Evolutionary conservation across 1,284 basidiomycete species (phyloP).

Genomic region (Trametes sp.): DNA sequence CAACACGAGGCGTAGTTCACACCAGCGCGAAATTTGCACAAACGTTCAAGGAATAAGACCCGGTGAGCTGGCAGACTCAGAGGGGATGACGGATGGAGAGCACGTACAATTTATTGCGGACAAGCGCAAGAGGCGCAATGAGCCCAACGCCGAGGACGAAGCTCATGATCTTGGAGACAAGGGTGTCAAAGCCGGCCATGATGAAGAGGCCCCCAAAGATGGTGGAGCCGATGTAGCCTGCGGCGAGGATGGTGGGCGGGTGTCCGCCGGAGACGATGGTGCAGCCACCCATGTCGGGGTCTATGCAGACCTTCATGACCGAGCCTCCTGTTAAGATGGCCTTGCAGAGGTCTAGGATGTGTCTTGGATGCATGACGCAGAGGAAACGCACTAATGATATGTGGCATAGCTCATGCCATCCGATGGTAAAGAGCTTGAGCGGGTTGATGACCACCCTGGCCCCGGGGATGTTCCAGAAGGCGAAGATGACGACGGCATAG

Average conservation of each 20-base stretch:
- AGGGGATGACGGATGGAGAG: not conserved
- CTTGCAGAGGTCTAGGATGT: slow-evolving; percentile 44
- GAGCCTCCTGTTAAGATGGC: slow-evolving; percentile 80
- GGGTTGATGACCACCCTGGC: slow-evolving; percentile 79
- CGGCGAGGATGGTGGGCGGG: slow-evolving; percentile 71
- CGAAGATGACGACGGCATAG: slow-evolving; percentile 82
- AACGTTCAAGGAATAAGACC: not conserved
- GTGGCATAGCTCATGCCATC: slow-evolving; percentile 87
- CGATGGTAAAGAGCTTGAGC: slow-evolving; percentile 83
- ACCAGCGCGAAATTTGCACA: not conserved
- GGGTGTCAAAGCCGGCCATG: slow-evolving; percentile 79
- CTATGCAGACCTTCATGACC: slow-evolving; percentile 79
- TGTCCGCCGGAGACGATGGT: slow-evolving; percentile 79
- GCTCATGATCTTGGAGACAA: slow-evolving; percentile 83
- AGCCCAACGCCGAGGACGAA: slow-evolving; percentile 82
- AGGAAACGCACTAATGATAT: slow-evolving; percentile 66
- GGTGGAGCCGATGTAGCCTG: slow-evolving; percentile 83
- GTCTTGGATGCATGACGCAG: not conserved
- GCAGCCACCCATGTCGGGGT: slow-evolving; percentile 81
- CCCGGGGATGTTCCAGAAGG: slow-evolving; percentile 82
- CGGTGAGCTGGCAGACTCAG: slow-evolving; percentile 2
- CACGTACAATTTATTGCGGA: slow-evolving; percentile 81
- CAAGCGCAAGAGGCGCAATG: slow-evolving; percentile 76
- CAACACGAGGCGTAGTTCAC: slow-evolving; percentile 15
- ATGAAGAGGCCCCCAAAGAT: slow-evolving; percentile 81